Evolutionary conservation across 2,329 filamentous ascomycete species (phyloP).

Genomic region (Diplodia corticola): DNA sequence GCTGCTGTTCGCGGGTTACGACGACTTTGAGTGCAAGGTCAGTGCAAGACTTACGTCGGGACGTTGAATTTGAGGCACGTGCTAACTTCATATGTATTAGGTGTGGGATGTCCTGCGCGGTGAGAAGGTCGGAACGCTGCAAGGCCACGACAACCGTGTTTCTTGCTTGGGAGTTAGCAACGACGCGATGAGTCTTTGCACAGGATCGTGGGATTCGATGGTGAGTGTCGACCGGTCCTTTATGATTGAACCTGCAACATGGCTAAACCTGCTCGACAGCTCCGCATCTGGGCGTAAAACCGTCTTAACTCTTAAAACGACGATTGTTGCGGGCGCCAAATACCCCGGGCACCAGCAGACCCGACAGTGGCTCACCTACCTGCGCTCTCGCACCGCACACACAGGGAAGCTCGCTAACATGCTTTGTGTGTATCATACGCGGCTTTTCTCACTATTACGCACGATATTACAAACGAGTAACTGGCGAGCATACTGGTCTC

Average conservation of each 20-base stretch:
- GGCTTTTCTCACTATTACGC: slow-evolving; percentile 19
- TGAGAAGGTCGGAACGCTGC: slow-evolving; percentile 94
- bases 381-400: slow-evolving; percentile 27
- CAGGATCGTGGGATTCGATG: slow-evolving; percentile 98
- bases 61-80: slow-evolving; percentile 15
- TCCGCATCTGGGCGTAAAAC: slow-evolving; percentile 54
- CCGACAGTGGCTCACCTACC: slow-evolving; percentile 16
- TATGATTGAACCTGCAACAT: neutral
- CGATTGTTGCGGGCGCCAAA: slow-evolving; percentile 16
- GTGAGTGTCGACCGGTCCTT: slow-evolving; percentile 58
- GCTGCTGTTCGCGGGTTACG: slow-evolving; percentile 93
- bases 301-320: neutral
- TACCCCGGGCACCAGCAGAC: slow-evolving; percentile 13
- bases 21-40: slow-evolving; percentile 99
- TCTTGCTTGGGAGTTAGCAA: slow-evolving; percentile 99
- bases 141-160: slow-evolving; percentile 97
- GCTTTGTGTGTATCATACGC: slow-evolving; percentile 21
- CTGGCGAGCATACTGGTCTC: slow-evolving; percentile 22
- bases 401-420: slow-evolving; percentile 8
- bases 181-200: slow-evolving; percentile 98
- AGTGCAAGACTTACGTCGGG: slow-evolving; percentile 33
- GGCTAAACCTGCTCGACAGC: slow-evolving; percentile 33
- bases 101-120: slow-evolving; percentile 97
- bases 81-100: slow-evolving; percentile 51
- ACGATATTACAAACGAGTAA: slow-evolving; percentile 24